A percentile compares a stretch with the other conserved stretches of the same genome.
These are phyloP conservation scores for Rhizophagus prolifer DNA, from an alignment of 192 early-diverging fungal species.

Conservation along the genomic window DNA sequence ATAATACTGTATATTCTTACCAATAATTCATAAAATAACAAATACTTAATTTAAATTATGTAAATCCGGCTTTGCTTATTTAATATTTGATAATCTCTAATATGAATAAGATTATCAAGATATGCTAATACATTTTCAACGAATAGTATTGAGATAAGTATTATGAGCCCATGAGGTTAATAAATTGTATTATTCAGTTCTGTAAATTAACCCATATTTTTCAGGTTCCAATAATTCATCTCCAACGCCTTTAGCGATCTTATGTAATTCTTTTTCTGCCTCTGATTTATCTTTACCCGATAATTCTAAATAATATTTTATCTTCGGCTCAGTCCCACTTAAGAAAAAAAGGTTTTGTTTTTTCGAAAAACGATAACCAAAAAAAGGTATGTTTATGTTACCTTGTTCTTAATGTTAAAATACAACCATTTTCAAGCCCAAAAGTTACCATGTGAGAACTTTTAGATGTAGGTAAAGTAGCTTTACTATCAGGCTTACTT, in stretches of 20 bases:
- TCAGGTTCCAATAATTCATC: slow-evolving; percentile 51
- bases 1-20: no score
- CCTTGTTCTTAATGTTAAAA: slow-evolving; percentile 66
- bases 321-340: slow-evolving; percentile 89
- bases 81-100: no score
- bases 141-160: no score
- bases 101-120: no score
- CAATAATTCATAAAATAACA: no score
- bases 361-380: no score
- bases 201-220: slow-evolving; percentile 48
- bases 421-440: slow-evolving; percentile 64
- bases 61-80: no score
- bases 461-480: slow-evolving; percentile 70
- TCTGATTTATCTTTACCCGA: slow-evolving; percentile 48
- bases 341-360: slow-evolving; percentile 15
- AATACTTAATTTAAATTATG: no score
- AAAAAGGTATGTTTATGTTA: background rate
- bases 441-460: slow-evolving; percentile 93
- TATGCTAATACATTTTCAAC: no score
- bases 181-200: slow-evolving; percentile 1
- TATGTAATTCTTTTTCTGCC: slow-evolving; percentile 50
- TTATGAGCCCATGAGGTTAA: no score
- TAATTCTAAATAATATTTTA: slow-evolving; percentile 83
- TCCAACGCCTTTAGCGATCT: slow-evolving; percentile 53
- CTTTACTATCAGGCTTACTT: slow-evolving; percentile 56